These are phyloP conservation scores for Penicillium alfredii DNA, from an alignment of 495 filamentous ascomycete genomes.

Conservation along the genomic window DNA sequence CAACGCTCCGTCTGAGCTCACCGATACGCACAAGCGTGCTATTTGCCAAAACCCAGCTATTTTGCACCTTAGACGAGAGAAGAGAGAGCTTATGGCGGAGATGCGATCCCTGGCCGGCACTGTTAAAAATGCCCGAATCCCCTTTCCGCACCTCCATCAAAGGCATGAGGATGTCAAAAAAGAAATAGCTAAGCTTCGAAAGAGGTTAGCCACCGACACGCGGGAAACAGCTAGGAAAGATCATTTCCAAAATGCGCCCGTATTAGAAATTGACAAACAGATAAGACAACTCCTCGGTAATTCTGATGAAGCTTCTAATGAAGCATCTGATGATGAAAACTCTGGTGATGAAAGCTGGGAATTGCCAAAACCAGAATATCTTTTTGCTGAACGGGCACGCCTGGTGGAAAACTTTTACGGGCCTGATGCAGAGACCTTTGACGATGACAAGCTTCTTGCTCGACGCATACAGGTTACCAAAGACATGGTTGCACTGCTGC, in stretches of 20 bases:
- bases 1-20: conserved; percentile 19
- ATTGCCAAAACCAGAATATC: conserved; percentile 14
- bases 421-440: conserved; percentile 19
- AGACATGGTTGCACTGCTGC: conserved; percentile 21
- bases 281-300: conserved; percentile 24
- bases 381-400: conserved; percentile 23
- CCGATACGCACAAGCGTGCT: conserved; percentile 17
- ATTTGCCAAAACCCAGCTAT: conserved; percentile 22
- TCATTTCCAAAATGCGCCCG: conserved; percentile 21
- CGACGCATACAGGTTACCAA: conserved; percentile 27
- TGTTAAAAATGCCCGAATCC: conserved; percentile 15
- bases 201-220: conserved; percentile 17
- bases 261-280: conserved; percentile 24
- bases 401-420: conserved; percentile 28
- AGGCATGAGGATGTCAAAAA: conserved; percentile 17
- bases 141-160: conserved; percentile 24
- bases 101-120: conserved; percentile 26
- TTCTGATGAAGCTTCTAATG: conserved; percentile 11
- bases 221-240: conserved; percentile 24
- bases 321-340: conserved; percentile 14
- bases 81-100: conserved; percentile 25
- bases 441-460: conserved; percentile 23
- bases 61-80: conserved; percentile 20
- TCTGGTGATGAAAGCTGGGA: conserved; percentile 18
- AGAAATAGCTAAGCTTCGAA: conserved; percentile 20